Base-by-base conservation (phyloP, 768 basidiomycete species). In the Psilocybe subaeruginosa region DNA sequence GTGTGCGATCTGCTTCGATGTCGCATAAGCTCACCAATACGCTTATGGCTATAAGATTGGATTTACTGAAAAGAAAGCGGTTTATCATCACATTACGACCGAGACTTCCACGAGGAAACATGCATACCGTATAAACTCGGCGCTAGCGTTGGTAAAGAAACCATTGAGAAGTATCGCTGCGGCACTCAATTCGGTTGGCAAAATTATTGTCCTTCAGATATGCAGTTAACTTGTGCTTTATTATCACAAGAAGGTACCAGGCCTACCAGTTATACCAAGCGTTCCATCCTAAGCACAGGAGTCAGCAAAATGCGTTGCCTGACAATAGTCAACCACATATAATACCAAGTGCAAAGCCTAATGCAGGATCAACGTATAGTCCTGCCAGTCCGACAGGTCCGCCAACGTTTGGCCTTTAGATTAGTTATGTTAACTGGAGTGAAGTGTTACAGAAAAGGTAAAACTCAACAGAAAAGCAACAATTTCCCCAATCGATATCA, bases 271-370 rank as follows among this genome's bases (percentile, higher is more conserved):
- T 62, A 52, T 67, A 72, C 57, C 80, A 58, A 68, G 72, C 54
- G 77, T 72, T 69, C 79, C 79, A 56, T 70, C 75, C 46, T 77
- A 35, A 27, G 31, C 14, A 35, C 16, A 74, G 0, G 75, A 58
- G 9, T 73, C 67, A 56, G 75, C 76, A 35, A 14, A 68, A 69
- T 60, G 14, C 37, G 29, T 35, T 9, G 14, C 4, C 35, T 48
- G n/a, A 30, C 60, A 52, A 66, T 50, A 65, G 71, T 68, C 6
- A n/a, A 71, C 68, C 70, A 66, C 69, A 75, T 49, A 69, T 69
- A 69, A 67, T 76, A 33, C 78, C 80, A 53, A 78, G 64, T 23
- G 77, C 73, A 56, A 77, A 76, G 5, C 74, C 75, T 43, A 73
- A 66, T 2, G 73, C 73, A 14, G 74, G 76, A 61, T 77, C 77